phyloP scores from a whole-genome alignment of 78 protist genomes.

The Dictyostelium purpureum region DNA sequence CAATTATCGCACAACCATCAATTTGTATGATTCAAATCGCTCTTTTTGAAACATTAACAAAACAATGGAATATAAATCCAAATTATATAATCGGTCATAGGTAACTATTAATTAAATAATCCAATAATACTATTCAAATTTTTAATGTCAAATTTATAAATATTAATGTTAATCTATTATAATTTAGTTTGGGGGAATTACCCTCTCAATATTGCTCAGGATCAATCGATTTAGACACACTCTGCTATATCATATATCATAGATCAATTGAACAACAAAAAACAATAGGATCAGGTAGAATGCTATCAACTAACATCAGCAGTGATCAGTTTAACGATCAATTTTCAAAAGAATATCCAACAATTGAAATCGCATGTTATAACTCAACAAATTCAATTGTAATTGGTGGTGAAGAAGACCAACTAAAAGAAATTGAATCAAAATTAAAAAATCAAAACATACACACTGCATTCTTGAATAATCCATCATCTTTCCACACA shows the following conservation, averaged over 20 bases:
- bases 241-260: background rate
- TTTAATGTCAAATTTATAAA: background rate
- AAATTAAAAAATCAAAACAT: too few species aligned
- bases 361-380: constrained; percentile 30
- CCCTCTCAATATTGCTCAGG: constrained; percentile 10
- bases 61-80: constrained; percentile 29
- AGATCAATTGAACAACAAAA: background rate
- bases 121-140: too few species aligned
- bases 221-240: background rate
- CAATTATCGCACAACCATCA: constrained; percentile 45
- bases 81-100: constrained; percentile 19
- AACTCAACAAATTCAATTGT: constrained; percentile 28
- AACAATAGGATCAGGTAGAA: constrained; percentile 50
- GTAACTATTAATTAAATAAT: too few species aligned
- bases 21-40: background rate
- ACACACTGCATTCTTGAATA: too few species aligned
- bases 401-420: background rate
- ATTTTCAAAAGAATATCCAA: background rate
- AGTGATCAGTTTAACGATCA: background rate
- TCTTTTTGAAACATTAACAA: background rate
- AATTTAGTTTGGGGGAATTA: constrained; percentile 1
- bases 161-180: too few species aligned
- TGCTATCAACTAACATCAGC: constrained; percentile 16
- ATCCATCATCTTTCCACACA: constrained; percentile 63
- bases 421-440: too few species aligned